These are phyloP conservation scores for Ceratocystiopsis brevicomis DNA, from an alignment of 2,329 filamentous ascomycete species.

Conservation along the genomic window DNA sequence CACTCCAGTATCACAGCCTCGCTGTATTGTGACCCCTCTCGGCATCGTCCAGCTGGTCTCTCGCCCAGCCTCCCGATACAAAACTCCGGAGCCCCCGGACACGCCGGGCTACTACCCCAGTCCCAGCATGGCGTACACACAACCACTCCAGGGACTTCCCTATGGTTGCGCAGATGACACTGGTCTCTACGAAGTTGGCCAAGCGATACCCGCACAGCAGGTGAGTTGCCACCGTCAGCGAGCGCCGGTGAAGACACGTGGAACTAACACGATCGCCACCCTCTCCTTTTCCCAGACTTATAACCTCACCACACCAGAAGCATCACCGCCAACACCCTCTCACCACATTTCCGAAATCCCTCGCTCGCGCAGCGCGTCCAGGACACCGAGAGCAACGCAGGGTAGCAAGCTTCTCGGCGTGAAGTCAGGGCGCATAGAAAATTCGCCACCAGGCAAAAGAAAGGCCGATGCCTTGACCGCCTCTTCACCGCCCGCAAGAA, in stretches of 20 bases:
- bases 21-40: constrained; percentile 13
- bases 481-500: constrained; percentile 12
- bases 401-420: constrained; percentile 18
- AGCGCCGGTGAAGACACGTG: too few species aligned
- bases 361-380: constrained; percentile 11
- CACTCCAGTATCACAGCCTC: constrained; percentile 17
- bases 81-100: constrained; percentile 18
- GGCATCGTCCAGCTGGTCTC: constrained; percentile 15
- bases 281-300: not conserved
- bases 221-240: not conserved
- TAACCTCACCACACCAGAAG: constrained; percentile 8
- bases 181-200: not conserved
- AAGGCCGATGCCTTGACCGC: constrained; percentile 8
- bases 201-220: constrained; percentile 1
- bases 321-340: constrained; percentile 23
- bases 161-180: constrained; percentile 8
- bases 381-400: constrained; percentile 10
- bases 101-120: constrained; percentile 13
- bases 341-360: constrained; percentile 14
- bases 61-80: constrained; percentile 20
- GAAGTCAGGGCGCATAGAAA: constrained; percentile 17
- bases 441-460: constrained; percentile 24
- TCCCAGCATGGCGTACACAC: constrained; percentile 14
- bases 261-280: too few species aligned
- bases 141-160: constrained; percentile 7